These are phyloP conservation scores for Dictyostelium purpureum DNA, from an alignment of 78 protist species.

Conservation along the genomic window DNA sequence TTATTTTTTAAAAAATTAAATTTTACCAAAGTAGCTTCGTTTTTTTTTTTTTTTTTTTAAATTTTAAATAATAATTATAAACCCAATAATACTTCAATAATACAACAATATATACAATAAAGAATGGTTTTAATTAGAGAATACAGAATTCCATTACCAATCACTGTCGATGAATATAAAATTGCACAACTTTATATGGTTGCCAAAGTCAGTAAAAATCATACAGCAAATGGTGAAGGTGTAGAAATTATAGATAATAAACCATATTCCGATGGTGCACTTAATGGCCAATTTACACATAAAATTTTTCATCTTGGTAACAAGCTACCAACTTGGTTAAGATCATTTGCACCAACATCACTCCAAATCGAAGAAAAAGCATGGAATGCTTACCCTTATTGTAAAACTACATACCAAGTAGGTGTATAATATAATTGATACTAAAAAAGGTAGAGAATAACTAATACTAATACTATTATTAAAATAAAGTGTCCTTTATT, in stretches of 20 bases:
- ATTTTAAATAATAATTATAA: too few relatives aligned
- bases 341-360: constrained; percentile 42
- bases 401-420: constrained; percentile 72
- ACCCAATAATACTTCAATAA: too few relatives aligned
- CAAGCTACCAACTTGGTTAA: constrained; percentile 57
- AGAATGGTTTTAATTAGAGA: constrained; percentile 67
- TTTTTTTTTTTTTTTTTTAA: too few relatives aligned
- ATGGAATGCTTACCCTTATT: constrained; percentile 95
- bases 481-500: constrained; percentile 63
- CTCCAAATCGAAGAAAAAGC: constrained; percentile 88
- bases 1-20: too few relatives aligned
- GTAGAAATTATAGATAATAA: constrained; percentile 67
- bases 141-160: constrained; percentile 73
- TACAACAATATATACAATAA: not conserved
- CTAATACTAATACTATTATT: not conserved
- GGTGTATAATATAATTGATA: not conserved
- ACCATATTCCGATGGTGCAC: constrained; percentile 62
- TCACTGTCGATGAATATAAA: constrained; percentile 64
- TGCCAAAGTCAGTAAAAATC: constrained; percentile 64
- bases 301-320: constrained; percentile 82
- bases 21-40: too few relatives aligned
- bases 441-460: not conserved
- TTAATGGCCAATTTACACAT: constrained; percentile 85
- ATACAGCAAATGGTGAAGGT: constrained; percentile 79
- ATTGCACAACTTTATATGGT: constrained; percentile 79